Conservation (phyloP, 352 stramenopile genomes). For the Globisporangium abappressorium region DNA sequence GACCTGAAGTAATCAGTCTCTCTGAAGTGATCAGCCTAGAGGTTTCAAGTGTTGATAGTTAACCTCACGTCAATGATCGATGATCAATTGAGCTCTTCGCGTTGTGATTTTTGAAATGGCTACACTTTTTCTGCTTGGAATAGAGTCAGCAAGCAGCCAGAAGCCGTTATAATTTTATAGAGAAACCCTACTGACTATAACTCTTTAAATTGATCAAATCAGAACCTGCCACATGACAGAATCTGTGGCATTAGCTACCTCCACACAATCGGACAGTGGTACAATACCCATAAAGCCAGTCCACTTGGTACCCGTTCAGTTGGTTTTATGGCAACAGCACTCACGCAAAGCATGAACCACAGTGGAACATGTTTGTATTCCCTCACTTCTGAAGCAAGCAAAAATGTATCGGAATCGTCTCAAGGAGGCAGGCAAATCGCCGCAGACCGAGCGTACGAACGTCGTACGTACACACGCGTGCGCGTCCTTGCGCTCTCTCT, state of each 20-base stretch:
- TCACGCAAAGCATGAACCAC: slow-evolving; percentile 7
- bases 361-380: not conserved
- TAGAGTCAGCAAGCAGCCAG: not conserved
- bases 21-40: not conserved
- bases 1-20: not conserved
- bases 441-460: not conserved
- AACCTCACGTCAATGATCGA: no score
- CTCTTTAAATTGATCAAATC: not conserved
- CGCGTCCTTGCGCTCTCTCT: not conserved
- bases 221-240: not conserved
- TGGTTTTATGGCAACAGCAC: slow-evolving; percentile 9
- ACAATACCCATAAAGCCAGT: slow-evolving; percentile 4
- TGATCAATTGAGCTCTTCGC: not conserved
- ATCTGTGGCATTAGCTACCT: not conserved
- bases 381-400: not conserved
- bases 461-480: not conserved
- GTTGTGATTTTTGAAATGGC: not conserved
- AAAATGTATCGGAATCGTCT: not conserved
- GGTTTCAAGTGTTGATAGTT: not conserved
- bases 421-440: not conserved
- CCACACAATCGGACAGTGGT: not conserved
- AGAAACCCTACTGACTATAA: not conserved
- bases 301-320: slow-evolving; percentile 6
- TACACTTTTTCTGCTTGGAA: not conserved
- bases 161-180: not conserved